Base-by-base conservation (phyloP, 352 stramenopile species). In the Peronospora destructor region DNA sequence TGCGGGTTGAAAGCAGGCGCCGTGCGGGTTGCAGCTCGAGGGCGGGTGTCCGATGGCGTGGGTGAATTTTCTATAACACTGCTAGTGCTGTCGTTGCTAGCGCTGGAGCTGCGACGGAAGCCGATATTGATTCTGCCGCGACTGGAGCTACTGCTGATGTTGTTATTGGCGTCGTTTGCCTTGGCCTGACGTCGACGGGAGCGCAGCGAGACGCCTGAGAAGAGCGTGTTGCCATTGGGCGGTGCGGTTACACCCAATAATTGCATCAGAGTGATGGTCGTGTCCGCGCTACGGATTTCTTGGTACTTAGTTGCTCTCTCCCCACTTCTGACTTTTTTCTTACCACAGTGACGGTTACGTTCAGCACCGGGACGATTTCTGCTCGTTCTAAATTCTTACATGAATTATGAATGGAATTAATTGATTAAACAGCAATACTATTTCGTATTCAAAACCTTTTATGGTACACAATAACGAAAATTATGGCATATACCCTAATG, bases 141-240 rank as follows among this genome's bases (percentile, higher is more conserved):
- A 2, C 46, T 37, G 30, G 40, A 46, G 35, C 25, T 40, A 35
- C 28, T 47, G 26, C 4, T 39, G 33, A 1, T 42, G 8, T 17
- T 21, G 42, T 1, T 45, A 3, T n/a, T 30, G 7, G 42, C 55
- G 12, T 55, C 49, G 7, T 61, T 45, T 0, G 23, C 10, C 36
- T 61, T 61, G 8, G 42, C 43, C 33, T 42, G 43, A 0, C 55
- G 46, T 1, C 47, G 37, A 4, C 64, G 59, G 0, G 54, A 43
- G 35, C 59, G 64, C 9, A 72, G 45, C 39, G 64, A 72, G 23
- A 66, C 59, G 36, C 55, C 52, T 11, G 64, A 66, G 55, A 72
- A 72, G 40, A 72, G 51, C 32, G 52, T 38, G 35, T 52, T 61
- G 40, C 50, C 51, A 33, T 46, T 54, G 23, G 64, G 55, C 13